These are phyloP conservation scores for Wallemia ichthyophaga DNA, from an alignment of 1,284 basidiomycete species.

Conservation along the genomic window DNA sequence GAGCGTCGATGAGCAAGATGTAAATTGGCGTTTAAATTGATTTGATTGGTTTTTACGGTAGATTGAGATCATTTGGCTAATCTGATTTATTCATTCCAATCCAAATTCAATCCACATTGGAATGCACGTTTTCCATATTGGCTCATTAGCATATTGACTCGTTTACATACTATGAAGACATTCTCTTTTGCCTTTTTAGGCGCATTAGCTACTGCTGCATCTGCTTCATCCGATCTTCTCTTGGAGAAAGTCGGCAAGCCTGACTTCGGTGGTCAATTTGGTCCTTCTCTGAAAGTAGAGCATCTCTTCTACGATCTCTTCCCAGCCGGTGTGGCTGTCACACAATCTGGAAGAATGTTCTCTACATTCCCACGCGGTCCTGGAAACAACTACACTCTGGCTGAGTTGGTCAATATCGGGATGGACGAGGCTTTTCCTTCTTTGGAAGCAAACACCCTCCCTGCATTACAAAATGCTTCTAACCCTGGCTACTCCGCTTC, in stretches of 20 bases:
- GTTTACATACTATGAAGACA: too few relatives aligned
- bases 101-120: too few relatives aligned
- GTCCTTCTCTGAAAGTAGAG: neutral
- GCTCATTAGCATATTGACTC: neutral
- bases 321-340: neutral
- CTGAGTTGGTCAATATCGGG: conserved; percentile 2
- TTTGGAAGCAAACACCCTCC: conserved; percentile 2
- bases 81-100: neutral
- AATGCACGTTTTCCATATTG: too few relatives aligned
- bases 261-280: neutral
- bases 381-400: conserved; percentile 2
- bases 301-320: neutral
- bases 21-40: neutral
- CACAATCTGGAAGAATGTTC: neutral
- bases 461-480: conserved; percentile 2
- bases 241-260: neutral
- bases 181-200: neutral
- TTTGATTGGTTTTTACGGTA: neutral
- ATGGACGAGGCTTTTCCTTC: conserved; percentile 3
- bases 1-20: neutral
- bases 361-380: neutral
- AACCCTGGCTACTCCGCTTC: conserved; percentile 2
- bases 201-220: neutral
- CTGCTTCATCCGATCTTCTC: neutral
- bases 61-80: neutral